Conservation (phyloP, 2,329 filamentous ascomycete species). For the Botrytis fabae region DNA sequence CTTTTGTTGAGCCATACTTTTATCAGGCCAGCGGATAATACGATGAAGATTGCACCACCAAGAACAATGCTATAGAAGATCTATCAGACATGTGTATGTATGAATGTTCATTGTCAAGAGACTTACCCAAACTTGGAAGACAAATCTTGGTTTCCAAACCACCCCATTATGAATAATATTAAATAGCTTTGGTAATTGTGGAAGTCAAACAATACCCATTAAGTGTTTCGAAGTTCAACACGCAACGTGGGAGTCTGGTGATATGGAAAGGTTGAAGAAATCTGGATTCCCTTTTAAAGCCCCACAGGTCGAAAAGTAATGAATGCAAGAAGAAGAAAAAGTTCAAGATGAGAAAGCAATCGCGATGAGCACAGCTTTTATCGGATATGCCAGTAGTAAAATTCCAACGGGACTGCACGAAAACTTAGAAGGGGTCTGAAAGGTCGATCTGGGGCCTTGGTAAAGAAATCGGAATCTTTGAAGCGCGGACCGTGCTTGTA, state of each 20-base stretch:
- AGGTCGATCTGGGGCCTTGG: background rate
- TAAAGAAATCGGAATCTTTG: background rate
- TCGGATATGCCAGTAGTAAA: slow-evolving; percentile 4
- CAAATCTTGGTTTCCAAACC: slow-evolving; percentile 20
- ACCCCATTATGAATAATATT: slow-evolving; percentile 24
- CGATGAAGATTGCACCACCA: slow-evolving; percentile 7
- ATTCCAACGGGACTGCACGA: background rate
- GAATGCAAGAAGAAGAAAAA: slow-evolving; percentile 9
- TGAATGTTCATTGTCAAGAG: background rate
- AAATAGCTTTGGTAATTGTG: background rate
- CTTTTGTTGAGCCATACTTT: slow-evolving; percentile 21
- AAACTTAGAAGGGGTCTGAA: slow-evolving; percentile 6
- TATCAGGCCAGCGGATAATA: slow-evolving; percentile 2
- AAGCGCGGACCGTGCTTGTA: slow-evolving; percentile 1
- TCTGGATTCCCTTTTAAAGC: background rate
- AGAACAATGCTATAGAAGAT: slow-evolving; percentile 12
- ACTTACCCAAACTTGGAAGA: slow-evolving; percentile 21
- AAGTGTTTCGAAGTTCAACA: background rate
- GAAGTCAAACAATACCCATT: background rate
- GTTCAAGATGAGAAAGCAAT: slow-evolving; percentile 4
- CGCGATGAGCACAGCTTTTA: slow-evolving; percentile 7
- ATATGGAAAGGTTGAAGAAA: background rate
- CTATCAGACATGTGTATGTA: background rate
- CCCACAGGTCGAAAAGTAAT: background rate
- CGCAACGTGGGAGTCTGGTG: background rate